phyloP scores from a whole-genome alignment of 345 rosid genomes.

The Hevea brasiliensis region DNA sequence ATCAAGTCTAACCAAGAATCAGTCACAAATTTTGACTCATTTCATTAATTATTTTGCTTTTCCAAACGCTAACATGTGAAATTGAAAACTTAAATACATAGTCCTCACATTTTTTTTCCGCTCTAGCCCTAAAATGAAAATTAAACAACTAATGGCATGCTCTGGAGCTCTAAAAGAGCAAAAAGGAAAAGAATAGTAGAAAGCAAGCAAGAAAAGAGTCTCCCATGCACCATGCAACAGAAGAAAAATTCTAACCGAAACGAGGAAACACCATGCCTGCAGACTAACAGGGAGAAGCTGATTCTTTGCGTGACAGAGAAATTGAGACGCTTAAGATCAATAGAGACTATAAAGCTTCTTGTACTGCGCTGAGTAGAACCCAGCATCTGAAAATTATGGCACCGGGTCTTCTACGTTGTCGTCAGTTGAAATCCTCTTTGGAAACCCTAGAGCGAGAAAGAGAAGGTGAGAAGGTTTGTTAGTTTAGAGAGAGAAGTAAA shows the following conservation, averaged over 20 bases:
- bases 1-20: not conserved
- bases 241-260: not conserved
- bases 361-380: not conserved
- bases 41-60: not conserved
- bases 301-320: not conserved
- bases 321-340: not conserved
- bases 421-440: not conserved
- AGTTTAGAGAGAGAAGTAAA: slow-evolving; percentile 1
- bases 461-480: not conserved
- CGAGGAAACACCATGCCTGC: not conserved
- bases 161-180: not conserved
- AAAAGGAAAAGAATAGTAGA: not conserved
- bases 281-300: not conserved
- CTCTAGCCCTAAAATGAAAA: slow-evolving; percentile 3
- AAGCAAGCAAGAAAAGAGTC: not conserved
- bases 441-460: slow-evolving; percentile 31
- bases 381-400: not conserved
- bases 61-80: not conserved
- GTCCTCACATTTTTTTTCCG: not conserved
- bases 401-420: not conserved
- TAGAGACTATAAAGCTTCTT: not conserved
- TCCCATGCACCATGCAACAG: slow-evolving; percentile 9
- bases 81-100: not conserved
- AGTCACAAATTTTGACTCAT: not conserved
- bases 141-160: not conserved